Evolutionary conservation across 2,329 filamentous ascomycete species (phyloP), one percentile per base, ranked within the genome.

Genomic region (Sphaerulina vaccinii): DNA sequence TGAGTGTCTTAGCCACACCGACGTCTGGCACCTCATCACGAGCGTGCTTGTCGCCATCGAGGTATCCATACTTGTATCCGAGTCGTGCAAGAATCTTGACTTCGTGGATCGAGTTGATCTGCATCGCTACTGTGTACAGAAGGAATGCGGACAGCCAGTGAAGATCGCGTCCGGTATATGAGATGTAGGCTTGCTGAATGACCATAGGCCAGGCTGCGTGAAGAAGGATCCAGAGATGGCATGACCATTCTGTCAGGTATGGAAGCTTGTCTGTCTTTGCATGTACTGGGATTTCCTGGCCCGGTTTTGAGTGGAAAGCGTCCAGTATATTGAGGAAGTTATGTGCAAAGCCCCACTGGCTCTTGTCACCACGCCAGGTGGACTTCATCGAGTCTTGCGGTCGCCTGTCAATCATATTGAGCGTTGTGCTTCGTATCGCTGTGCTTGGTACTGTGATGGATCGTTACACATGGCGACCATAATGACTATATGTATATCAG

Each of bases 31-130:
- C 68, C 1, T 69, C 70, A 39, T 75, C 72, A 5, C 73, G 67
- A 11, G 63, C 68, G 52, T 75, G 73, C 33, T 70, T 67, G 50
- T 75, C 73, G 5, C 73, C 73, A 47, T 75, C 73, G 0, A 75
- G 63, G 43, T 71, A 75, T 4, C 73, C 73, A 18, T 66, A 62
- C 0, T 46, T 56, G 42, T 74, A 70, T 1, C 68, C 72, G 1
- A 75, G 49, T 5, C 64, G 63, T 9, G 71, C 70, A 8, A 75
- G 64, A 3, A 65, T 59, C 16, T 69, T 65, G 5, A 73, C 54
- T 51, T 75, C 63, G 32, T 69, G 70, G 33, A 75, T 70, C n/a
- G 68, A 66, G 39, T 69, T 71, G 9, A 64, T 18, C 43, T 73
- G 73, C 58, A 75, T 73, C 13, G 66, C 60, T 1, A 62, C 18